Percentiles rank a stretch among this genome's conserved stretches.
phyloP scores from a whole-genome alignment of 2,329 filamentous ascomycete genomes.

The Mollisiaceae sp. region DNA sequence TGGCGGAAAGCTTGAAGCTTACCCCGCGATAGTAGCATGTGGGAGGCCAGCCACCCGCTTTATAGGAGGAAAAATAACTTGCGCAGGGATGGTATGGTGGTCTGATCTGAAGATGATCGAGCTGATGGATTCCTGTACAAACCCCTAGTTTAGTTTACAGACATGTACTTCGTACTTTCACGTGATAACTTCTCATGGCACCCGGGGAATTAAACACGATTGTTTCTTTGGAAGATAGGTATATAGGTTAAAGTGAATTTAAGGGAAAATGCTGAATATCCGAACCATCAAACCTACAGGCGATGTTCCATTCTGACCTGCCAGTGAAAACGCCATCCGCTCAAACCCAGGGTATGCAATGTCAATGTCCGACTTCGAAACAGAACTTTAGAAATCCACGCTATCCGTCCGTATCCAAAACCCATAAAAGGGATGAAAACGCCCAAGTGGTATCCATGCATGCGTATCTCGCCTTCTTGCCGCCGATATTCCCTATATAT shows the following conservation, averaged over 20 bases:
- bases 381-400: background rate
- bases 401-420: conserved; percentile 6
- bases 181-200: too few species aligned
- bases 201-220: too few species aligned
- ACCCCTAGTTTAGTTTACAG: too few species aligned
- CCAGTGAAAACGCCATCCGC: conserved; percentile 22
- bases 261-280: background rate
- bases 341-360: conserved; percentile 29
- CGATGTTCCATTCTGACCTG: conserved; percentile 22
- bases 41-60: background rate
- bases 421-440: background rate
- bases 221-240: too few species aligned
- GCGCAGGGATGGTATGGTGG: background rate
- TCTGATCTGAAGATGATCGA: background rate
- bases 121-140: background rate
- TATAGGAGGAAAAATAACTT: background rate
- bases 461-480: conserved; percentile 10
- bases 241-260: background rate
- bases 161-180: too few species aligned
- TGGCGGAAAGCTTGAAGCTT: background rate
- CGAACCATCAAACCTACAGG: background rate
- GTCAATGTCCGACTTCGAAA: conserved; percentile 12
- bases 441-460: conserved; percentile 17
- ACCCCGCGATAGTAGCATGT: conserved; percentile 3
- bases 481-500: background rate